Percentiles rank a stretch among this genome's conserved stretches.
phyloP scores from a whole-genome alignment of 768 basidiomycete genomes.

The Mycena sanguinolenta region DNA sequence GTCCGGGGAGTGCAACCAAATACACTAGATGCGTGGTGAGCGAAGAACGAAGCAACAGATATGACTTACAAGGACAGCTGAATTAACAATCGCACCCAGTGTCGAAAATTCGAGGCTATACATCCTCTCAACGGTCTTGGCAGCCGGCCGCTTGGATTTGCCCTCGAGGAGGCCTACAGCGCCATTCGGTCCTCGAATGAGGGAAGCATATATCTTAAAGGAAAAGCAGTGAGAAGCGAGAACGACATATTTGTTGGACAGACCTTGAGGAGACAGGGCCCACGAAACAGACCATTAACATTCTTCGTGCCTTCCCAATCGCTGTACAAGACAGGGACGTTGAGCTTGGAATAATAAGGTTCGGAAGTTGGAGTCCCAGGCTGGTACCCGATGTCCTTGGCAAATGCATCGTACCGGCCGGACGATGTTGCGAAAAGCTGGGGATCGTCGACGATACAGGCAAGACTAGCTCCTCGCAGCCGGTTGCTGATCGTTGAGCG shows the following conservation, averaged over 20 bases:
- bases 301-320: no score
- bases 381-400: no score
- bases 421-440: no score
- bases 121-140: background rate
- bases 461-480: no score
- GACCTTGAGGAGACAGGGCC: background rate
- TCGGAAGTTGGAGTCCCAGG: no score
- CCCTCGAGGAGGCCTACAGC: slow-evolving; percentile 10
- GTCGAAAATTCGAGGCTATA: background rate
- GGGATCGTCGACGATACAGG: no score
- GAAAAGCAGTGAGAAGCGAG: background rate
- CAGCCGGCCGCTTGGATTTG: background rate
- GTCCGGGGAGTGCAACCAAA: slow-evolving; percentile 1
- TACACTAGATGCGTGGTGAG: slow-evolving; percentile 1
- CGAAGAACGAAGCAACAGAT: background rate
- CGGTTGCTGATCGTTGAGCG: no score
- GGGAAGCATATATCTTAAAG: slow-evolving; percentile 11
- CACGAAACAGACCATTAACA: background rate
- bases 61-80: background rate
- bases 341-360: no score
- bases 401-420: no score
- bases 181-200: slow-evolving; percentile 17
- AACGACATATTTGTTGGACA: background rate
- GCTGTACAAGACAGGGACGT: no score
- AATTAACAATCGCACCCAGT: slow-evolving; percentile 8